Percentiles rank a stretch among this genome's conserved stretches.
Evolutionary conservation across 306 rosid genomes (phyloP).

Genomic region (Carpinus viminea): DNA sequence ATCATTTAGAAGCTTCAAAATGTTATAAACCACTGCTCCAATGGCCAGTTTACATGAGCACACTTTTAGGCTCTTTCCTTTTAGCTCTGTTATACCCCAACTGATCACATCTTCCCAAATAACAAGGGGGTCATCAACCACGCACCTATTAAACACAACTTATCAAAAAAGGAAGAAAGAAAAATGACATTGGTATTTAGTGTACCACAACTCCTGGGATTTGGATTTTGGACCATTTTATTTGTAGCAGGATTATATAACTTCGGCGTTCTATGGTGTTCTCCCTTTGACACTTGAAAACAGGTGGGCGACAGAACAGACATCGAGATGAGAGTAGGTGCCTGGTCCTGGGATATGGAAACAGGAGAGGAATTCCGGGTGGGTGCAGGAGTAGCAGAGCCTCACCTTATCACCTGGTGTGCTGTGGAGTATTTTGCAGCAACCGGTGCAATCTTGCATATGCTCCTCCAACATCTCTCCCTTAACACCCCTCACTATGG

Average conservation of each 20-base stretch:
- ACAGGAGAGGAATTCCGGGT: slow-evolving; percentile 92
- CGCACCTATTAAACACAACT: not conserved
- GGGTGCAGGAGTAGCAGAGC: slow-evolving; percentile 95
- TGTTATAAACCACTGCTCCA: no score
- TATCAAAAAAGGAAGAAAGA: no score
- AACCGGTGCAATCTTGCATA: slow-evolving; percentile 65
- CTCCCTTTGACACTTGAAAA: slow-evolving; percentile 21
- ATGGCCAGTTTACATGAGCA: no score
- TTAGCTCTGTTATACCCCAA: no score
- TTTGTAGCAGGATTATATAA: not conserved
- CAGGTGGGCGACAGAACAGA: slow-evolving; percentile 69
- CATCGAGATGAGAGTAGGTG: slow-evolving; percentile 65
- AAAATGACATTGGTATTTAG: no score
- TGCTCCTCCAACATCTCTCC: slow-evolving; percentile 61
- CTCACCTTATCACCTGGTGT: slow-evolving; percentile 79
- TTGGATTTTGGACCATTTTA: not conserved
- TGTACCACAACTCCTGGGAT: not conserved
- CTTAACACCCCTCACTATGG: slow-evolving; percentile 46
- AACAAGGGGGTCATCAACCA: no score
- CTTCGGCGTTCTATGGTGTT: not conserved
- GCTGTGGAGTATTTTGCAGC: slow-evolving; percentile 93
- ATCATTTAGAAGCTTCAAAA: no score
- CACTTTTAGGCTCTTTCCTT: no score
- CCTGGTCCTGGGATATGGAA: slow-evolving; percentile 88
- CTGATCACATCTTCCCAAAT: no score